Percentiles rank a stretch among this genome's conserved stretches.
Conservation (phyloP, 1,139 yeast genomes). For the Candida sp. region DNA sequence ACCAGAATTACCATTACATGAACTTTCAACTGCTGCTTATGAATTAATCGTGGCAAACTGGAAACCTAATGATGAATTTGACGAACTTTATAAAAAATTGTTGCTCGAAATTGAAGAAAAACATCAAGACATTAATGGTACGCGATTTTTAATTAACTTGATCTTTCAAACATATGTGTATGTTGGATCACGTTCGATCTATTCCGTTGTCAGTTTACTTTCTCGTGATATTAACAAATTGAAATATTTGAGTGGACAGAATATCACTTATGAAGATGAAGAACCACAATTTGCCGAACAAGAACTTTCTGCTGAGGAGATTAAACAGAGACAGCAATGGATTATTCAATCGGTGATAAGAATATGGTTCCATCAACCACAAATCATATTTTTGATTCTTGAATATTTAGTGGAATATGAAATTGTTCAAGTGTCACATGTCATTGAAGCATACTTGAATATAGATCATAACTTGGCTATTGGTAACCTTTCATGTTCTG, state of each 20-base stretch:
- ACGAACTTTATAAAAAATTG: constrained; percentile 29
- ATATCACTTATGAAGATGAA: constrained; percentile 23
- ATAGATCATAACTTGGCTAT: constrained; percentile 31
- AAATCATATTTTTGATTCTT: constrained; percentile 71
- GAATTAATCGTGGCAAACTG: constrained; percentile 42
- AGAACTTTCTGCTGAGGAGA: constrained; percentile 36
- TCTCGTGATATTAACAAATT: constrained; percentile 54
- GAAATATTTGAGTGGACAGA: constrained; percentile 35
- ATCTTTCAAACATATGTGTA: constrained; percentile 72
- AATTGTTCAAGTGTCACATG: constrained; percentile 38
- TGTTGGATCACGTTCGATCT: constrained; percentile 85
- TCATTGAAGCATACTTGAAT: constrained; percentile 43
- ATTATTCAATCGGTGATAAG: constrained; percentile 66
- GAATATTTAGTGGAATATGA: constrained; percentile 58
- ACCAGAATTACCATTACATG: constrained; percentile 35
- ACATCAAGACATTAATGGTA: constrained; percentile 28
- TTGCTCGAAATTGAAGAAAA: constrained; percentile 16
- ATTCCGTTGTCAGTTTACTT: constrained; percentile 77
- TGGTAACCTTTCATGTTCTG: constrained; percentile 46
- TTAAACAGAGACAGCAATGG: constrained; percentile 31
- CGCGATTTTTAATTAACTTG: constrained; percentile 53
- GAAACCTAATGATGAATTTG: constrained; percentile 39
- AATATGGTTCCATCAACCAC: constrained; percentile 81
- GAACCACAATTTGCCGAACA: constrained; percentile 34
- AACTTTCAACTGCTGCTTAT: constrained; percentile 35